These are phyloP conservation scores for Lecanicillium sp. DNA, from an alignment of 2,329 filamentous ascomycete genomes.

Conservation along the genomic window DNA sequence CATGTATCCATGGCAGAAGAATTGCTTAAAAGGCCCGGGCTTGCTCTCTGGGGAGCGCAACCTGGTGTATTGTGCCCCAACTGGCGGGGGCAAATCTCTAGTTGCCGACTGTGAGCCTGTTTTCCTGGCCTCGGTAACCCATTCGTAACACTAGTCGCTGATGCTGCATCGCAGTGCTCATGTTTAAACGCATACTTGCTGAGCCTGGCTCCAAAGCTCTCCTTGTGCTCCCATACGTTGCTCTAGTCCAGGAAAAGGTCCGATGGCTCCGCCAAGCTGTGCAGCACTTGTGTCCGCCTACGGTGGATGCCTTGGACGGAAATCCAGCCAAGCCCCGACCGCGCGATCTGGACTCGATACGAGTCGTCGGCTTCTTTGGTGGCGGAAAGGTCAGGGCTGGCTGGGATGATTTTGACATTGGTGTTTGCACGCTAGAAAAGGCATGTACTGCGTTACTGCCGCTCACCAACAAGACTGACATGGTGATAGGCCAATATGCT, in stretches of 20 bases:
- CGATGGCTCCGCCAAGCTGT: constrained; percentile 64
- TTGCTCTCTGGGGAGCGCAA: constrained; percentile 59
- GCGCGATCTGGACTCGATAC: constrained; percentile 46
- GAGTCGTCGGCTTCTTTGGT: constrained; percentile 67
- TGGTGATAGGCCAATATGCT: constrained; percentile 59
- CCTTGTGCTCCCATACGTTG: constrained; percentile 68
- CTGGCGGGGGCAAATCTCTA: constrained; percentile 70
- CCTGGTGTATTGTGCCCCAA: constrained; percentile 73
- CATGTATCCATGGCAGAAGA: constrained; percentile 76
- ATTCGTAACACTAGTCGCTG: constrained; percentile 11
- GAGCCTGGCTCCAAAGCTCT: constrained; percentile 59
- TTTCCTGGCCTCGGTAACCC: background rate
- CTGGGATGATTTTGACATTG: constrained; percentile 71
- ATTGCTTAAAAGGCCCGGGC: constrained; percentile 61
- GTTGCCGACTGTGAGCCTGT: constrained; percentile 49
- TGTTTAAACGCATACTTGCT: constrained; percentile 63
- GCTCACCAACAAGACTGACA: constrained; percentile 5
- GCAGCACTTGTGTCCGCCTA: constrained; percentile 42
- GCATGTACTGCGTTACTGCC: constrained; percentile 12
- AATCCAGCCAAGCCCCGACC: constrained; percentile 45
- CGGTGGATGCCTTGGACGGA: constrained; percentile 25
- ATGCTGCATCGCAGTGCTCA: constrained; percentile 43
- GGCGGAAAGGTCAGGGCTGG: constrained; percentile 59
- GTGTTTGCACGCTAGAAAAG: constrained; percentile 76
- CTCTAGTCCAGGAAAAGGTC: constrained; percentile 72